Evolutionary conservation across 2,329 filamentous ascomycete species (phyloP), one percentile per base, ranked within the genome.

Genomic region (Penicillium palitans): DNA sequence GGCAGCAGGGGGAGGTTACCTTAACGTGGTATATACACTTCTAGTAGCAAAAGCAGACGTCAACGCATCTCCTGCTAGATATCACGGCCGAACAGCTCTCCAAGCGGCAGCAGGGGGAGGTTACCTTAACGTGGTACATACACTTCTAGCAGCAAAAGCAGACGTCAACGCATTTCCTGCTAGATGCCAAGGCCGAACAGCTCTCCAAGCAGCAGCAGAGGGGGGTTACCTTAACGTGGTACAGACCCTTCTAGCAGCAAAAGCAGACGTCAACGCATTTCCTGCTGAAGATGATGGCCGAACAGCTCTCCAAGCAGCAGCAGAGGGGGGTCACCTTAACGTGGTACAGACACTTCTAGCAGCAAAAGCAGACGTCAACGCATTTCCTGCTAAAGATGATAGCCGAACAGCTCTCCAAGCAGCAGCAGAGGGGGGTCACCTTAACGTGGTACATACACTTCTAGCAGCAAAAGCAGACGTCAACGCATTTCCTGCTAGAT

Each of bases 181-280:
- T 24, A 21, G 2, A 6, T 4, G 2, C 13, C 4, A 6, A 3
- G 39, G 19, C 4, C 10, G 0, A 7, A 21, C 19, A 24, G 19
- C 39, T 13, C 19, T 41, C 4, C 19, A 41, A 41, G 44, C 33
- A 13, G 51, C 52, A 46, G 52, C 51, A 17, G 27, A 4, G 39
- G n/a, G 7, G 5, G 56, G 56, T 8, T 44, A 58, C 10, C 19
- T 58, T 6, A 15, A 55, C 3, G 31, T 51, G 2, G 41, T 58
- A 2, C 4, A 55, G 37, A 5, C 8, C 13, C 50, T 58, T 2
- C 44, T 58, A 33, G 12, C 1, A 42, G 40, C 21, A 17, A 17
- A 25, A 17, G 21, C 41, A 27, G 24, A 44, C 4, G 9, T 19
- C 4, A 39, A 39, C n/a, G n/a, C 8, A 37, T 3, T 4, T 25